A percentile compares a stretch with the other conserved stretches of the same genome.
These are phyloP conservation scores for Phytopythium sindhum DNA, from an alignment of 352 stramenopile species.

Conservation along the genomic window DNA sequence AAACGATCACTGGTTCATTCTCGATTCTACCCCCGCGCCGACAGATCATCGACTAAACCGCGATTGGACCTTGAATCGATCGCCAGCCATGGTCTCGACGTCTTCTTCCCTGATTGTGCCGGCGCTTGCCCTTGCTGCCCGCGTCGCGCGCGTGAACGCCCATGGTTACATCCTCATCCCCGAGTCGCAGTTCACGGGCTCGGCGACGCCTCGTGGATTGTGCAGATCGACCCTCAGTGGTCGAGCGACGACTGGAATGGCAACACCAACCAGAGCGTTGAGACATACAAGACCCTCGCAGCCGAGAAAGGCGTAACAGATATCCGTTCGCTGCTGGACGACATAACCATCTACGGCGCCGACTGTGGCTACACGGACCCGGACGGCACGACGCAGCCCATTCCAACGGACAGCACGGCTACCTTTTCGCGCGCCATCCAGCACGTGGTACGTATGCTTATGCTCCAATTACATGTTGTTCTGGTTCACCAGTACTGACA, in stretches of 20 bases:
- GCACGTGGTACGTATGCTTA: too few relatives aligned
- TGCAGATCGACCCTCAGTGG: conserved; percentile 26
- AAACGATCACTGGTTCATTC: background rate
- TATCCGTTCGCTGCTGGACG: conserved; percentile 24
- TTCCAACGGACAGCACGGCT: too few relatives aligned
- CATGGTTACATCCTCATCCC: conserved; percentile 32
- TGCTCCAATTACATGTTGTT: too few relatives aligned
- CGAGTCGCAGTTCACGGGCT: conserved; percentile 23
- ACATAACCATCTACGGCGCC: conserved; percentile 29
- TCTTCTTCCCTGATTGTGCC: conserved; percentile 3
- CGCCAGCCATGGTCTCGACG: background rate
- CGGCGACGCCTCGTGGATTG: conserved; percentile 22
- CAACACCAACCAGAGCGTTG: conserved; percentile 18
- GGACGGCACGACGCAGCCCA: conserved; percentile 26
- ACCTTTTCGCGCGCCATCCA: conserved; percentile 26
- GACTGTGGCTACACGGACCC: conserved; percentile 31
- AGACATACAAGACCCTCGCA: conserved; percentile 17
- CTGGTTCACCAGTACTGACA: too few relatives aligned
- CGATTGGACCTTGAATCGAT: too few relatives aligned
- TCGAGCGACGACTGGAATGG: conserved; percentile 22
- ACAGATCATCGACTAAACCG: too few relatives aligned
- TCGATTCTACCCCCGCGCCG: background rate
- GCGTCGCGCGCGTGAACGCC: conserved; percentile 15
- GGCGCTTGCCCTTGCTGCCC: conserved; percentile 15
- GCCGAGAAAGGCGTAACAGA: conserved; percentile 23